phyloP scores from a whole-genome alignment of 2,329 filamentous ascomycete genomes.

The Diaporthe citriasiana region DNA sequence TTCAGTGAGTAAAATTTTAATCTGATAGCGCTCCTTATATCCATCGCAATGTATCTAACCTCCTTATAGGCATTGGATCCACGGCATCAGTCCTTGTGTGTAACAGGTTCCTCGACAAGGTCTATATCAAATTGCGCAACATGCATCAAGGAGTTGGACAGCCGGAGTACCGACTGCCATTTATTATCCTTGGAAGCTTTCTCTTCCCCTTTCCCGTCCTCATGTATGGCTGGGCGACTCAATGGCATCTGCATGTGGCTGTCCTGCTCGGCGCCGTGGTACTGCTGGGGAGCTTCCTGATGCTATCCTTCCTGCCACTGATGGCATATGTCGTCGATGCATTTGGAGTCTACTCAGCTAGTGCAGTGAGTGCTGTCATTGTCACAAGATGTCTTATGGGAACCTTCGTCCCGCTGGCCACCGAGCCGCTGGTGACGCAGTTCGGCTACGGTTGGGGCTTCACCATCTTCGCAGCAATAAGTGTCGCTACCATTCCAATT shows the following conservation, averaged over 20 bases:
- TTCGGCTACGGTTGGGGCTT: conserved; percentile 68
- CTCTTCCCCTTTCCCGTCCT: conserved; percentile 60
- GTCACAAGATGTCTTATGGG: conserved; percentile 68
- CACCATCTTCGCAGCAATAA: conserved; percentile 58
- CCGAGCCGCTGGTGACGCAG: conserved; percentile 60
- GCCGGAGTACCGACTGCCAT: conserved; percentile 69
- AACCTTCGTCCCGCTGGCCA: conserved; percentile 68
- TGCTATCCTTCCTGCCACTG: conserved; percentile 64
- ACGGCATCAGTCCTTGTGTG: conserved; percentile 62
- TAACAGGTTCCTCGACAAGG: conserved; percentile 65
- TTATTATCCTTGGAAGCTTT: conserved; percentile 62
- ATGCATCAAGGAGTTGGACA: conserved; percentile 56
- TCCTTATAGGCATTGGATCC: conserved; percentile 63
- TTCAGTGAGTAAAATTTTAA: conserved; percentile 59
- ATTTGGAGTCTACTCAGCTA: conserved; percentile 68
- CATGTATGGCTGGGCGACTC: conserved; percentile 66
- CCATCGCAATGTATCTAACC: background rate
- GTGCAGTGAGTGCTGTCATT: conserved; percentile 69
- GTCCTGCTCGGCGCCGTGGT: conserved; percentile 59
- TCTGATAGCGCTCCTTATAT: too few species aligned
- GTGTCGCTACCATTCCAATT: conserved; percentile 62
- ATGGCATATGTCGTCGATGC: conserved; percentile 71
- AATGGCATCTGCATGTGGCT: conserved; percentile 58
- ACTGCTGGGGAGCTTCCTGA: conserved; percentile 61
- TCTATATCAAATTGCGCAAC: conserved; percentile 64